A percentile compares a stretch with the other conserved stretches of the same genome.
Conservation (phyloP, 768 basidiomycete species). For the Boletus patriciae region DNA sequence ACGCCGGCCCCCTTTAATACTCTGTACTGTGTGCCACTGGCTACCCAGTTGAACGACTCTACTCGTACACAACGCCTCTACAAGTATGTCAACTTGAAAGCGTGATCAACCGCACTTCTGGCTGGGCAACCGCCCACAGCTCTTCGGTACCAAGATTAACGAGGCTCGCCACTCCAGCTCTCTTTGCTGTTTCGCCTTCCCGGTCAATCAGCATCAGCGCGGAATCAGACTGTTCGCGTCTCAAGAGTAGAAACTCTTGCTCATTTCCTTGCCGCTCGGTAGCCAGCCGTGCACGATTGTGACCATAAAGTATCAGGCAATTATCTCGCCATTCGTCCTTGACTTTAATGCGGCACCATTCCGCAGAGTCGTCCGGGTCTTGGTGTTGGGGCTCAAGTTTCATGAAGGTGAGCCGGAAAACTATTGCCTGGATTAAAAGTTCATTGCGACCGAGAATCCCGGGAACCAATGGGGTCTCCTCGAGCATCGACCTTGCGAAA, state of each 20-base stretch:
- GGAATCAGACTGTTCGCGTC: neutral
- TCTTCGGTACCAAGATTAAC: neutral
- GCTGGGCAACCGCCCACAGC: neutral
- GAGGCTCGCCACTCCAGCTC: neutral
- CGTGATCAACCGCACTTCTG: neutral
- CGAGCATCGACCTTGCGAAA: neutral
- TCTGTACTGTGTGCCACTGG: no score
- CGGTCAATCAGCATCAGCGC: neutral
- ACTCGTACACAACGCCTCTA: neutral
- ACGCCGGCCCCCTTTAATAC: no score
- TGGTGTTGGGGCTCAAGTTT: neutral
- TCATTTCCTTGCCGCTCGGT: neutral
- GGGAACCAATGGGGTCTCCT: neutral
- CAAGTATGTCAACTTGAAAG: no score
- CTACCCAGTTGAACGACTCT: neutral
- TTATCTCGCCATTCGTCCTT: neutral
- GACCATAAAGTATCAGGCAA: constrained; percentile 1
- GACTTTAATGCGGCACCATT: constrained; percentile 2
- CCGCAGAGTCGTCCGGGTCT: neutral
- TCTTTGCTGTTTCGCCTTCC: neutral
- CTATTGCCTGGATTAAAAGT: neutral
- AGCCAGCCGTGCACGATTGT: neutral
- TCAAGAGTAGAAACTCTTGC: constrained; percentile 3
- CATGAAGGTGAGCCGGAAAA: neutral
- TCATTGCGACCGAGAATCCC: neutral